phyloP scores from a whole-genome alignment of 495 filamentous ascomycete species.

The Podospora didyma region DNA sequence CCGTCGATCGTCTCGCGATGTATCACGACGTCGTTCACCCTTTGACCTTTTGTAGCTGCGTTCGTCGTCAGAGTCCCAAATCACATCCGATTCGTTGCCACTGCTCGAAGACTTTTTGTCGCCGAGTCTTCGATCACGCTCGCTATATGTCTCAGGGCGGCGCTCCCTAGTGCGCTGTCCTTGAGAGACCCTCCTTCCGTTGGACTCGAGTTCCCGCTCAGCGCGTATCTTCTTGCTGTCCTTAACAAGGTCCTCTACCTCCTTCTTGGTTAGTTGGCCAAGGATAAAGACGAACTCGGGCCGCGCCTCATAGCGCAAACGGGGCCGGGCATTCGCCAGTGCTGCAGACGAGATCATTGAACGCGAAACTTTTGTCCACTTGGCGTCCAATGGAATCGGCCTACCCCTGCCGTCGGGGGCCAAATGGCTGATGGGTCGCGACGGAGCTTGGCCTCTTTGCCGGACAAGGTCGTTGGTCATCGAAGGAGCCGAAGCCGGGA shows the following conservation, averaged over 20 bases:
- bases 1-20: too few species aligned
- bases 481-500: slow-evolving; percentile 10
- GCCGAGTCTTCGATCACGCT: background rate
- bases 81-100: slow-evolving; percentile 15
- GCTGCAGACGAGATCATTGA: slow-evolving; percentile 63
- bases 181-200: slow-evolving; percentile 1
- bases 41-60: background rate
- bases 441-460: background rate
- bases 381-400: slow-evolving; percentile 61
- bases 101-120: background rate
- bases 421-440: slow-evolving; percentile 24
- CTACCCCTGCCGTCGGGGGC: slow-evolving; percentile 51
- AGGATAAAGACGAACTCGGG: slow-evolving; percentile 65
- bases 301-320: slow-evolving; percentile 65
- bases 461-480: slow-evolving; percentile 9
- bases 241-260: slow-evolving; percentile 57
- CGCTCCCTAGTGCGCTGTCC: background rate
- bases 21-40: background rate
- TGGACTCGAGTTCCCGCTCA: slow-evolving; percentile 17
- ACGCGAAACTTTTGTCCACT: slow-evolving; percentile 69
- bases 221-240: slow-evolving; percentile 54
- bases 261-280: slow-evolving; percentile 54
- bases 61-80: slow-evolving; percentile 24
- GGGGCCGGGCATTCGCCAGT: slow-evolving; percentile 48
- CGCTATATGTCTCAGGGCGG: slow-evolving; percentile 15